Conservation (phyloP, 2,329 filamentous ascomycete species). For the Myriosclerotinia curreyana region DNA sequence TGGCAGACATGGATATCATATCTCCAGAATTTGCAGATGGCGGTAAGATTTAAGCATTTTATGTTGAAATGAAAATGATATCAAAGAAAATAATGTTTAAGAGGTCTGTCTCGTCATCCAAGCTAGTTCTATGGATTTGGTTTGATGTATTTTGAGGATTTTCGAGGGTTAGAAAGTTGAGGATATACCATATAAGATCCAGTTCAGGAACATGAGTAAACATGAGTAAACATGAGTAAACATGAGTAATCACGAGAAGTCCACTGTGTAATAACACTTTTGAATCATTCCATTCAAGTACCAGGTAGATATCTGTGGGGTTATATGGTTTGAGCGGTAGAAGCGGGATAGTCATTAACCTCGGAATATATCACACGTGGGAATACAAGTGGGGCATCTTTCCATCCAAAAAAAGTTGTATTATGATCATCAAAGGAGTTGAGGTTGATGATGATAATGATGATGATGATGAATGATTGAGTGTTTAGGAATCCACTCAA, state of each 20-base stretch:
- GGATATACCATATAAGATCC: neutral
- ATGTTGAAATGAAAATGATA: neutral
- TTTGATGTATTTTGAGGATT: neutral
- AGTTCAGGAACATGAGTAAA: neutral
- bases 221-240: neutral
- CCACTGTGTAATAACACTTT: neutral
- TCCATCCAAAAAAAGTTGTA: too few relatives aligned
- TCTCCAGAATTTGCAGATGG: neutral
- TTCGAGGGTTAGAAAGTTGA: neutral
- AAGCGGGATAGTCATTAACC: neutral
- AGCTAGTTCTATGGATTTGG: neutral
- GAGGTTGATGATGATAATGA: too few relatives aligned
- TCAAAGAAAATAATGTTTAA: neutral
- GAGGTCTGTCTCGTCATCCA: neutral
- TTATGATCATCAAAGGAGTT: neutral
- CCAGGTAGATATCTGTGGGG: neutral
- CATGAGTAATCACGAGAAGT: neutral
- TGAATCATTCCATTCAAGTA: too few relatives aligned
- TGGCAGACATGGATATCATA: neutral
- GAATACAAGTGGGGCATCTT: too few relatives aligned
- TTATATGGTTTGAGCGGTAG: neutral
- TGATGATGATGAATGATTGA: too few relatives aligned
- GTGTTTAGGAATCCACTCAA: neutral
- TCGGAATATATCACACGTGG: too few relatives aligned
- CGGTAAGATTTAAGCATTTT: conserved; percentile 4